Evolutionary conservation across 2,329 filamentous ascomycete species (phyloP).

Genomic region (Septoria petroselini): DNA sequence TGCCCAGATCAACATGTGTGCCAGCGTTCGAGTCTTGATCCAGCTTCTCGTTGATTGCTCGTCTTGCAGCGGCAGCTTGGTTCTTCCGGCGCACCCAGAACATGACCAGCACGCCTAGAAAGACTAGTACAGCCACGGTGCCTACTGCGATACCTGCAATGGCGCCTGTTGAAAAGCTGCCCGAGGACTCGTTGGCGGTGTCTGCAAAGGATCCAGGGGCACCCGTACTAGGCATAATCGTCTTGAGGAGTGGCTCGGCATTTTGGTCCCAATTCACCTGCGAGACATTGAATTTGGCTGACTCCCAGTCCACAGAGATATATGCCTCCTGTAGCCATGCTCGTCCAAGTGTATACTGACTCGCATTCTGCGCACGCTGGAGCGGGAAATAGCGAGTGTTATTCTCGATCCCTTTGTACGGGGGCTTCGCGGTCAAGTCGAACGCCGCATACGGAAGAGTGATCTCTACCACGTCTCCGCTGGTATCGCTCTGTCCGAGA

Average conservation of each 20-base stretch:
- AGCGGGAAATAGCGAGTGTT: slow-evolving; percentile 66
- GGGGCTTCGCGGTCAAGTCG: slow-evolving; percentile 45
- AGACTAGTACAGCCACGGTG: slow-evolving; percentile 37
- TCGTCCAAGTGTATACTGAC: slow-evolving; percentile 31
- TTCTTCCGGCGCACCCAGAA: slow-evolving; percentile 33
- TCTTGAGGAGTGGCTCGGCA: slow-evolving; percentile 29
- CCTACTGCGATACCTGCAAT: slow-evolving; percentile 48
- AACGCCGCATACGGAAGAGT: slow-evolving; percentile 51
- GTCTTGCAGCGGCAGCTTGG: slow-evolving; percentile 3
- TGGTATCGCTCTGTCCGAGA: slow-evolving; percentile 39
- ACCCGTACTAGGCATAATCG: slow-evolving; percentile 26
- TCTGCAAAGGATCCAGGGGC: slow-evolving; percentile 2
- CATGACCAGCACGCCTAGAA: slow-evolving; percentile 35
- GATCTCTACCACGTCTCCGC: slow-evolving; percentile 43
- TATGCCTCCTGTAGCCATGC: slow-evolving; percentile 52
- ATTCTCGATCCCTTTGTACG: slow-evolving; percentile 52
- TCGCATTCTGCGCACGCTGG: slow-evolving; percentile 48
- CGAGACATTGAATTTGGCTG: slow-evolving; percentile 47
- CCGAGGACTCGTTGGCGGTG: slow-evolving; percentile 8
- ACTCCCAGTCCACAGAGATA: slow-evolving; percentile 50
- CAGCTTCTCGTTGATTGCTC: slow-evolving; percentile 18
- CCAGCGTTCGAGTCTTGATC: slow-evolving; percentile 2
- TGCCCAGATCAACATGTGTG: slow-evolving; percentile 10
- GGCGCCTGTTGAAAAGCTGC: slow-evolving; percentile 37
- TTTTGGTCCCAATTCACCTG: slow-evolving; percentile 36